Conservation (phyloP, 2,329 filamentous ascomycete species). For the Trichoderma afroharzianum region DNA sequence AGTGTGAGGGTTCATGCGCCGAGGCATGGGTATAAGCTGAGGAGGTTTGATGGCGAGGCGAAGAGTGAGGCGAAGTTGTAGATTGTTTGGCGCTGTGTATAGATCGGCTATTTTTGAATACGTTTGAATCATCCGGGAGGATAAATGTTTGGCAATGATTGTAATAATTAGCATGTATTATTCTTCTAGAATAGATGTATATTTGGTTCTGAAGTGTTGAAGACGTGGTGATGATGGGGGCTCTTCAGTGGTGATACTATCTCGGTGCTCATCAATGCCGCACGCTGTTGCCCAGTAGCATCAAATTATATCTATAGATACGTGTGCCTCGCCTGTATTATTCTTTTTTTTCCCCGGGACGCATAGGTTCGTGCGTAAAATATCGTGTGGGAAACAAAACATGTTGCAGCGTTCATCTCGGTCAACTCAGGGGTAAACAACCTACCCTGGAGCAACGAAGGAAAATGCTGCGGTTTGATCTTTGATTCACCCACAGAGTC, state of each 20-base stretch:
- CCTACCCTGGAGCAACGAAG: neutral
- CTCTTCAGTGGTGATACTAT: neutral
- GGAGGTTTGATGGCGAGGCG: conserved; percentile 24
- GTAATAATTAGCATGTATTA: neutral
- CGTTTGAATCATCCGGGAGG: neutral
- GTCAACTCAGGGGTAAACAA: neutral
- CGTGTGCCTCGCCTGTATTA: neutral
- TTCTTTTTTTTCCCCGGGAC: neutral
- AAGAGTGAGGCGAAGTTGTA: neutral
- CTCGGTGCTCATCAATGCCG: neutral
- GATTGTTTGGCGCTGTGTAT: neutral
- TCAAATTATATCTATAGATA: neutral
- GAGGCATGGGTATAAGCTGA: conserved; percentile 54
- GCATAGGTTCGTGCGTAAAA: neutral
- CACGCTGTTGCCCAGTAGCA: neutral
- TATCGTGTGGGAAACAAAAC: neutral
- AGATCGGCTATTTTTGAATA: neutral
- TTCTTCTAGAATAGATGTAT: neutral
- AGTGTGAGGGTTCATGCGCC: conserved; percentile 58
- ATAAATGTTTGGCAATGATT: neutral
- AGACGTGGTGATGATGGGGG: neutral
- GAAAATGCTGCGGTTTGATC: neutral
- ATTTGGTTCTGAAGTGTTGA: neutral
- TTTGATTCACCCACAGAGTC: neutral
- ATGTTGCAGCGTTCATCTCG: neutral